Conservation (phyloP, 2,329 filamentous ascomycete species). For the Albophoma yamanashiensis region DNA sequence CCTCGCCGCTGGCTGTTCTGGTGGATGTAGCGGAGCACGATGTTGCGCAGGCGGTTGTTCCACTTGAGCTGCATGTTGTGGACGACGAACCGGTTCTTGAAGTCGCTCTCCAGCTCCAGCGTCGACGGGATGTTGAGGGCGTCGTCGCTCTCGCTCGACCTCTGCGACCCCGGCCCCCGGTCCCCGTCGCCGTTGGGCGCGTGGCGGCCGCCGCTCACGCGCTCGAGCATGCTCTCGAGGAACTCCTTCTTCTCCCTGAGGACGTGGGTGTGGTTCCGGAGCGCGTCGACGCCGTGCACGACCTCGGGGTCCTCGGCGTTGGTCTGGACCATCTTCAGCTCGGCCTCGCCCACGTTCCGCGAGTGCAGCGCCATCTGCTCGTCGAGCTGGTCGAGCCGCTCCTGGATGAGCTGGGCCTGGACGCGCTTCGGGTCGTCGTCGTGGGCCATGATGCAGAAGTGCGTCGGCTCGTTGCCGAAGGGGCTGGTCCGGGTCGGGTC, state of each 20-base stretch:
- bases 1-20: constrained; percentile 93
- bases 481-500: constrained; percentile 75
- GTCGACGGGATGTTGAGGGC: constrained; percentile 55
- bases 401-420: constrained; percentile 74
- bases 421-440: constrained; percentile 82
- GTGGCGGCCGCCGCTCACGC: constrained; percentile 27
- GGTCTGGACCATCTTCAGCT: constrained; percentile 51
- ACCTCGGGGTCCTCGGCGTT: constrained; percentile 37
- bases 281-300: constrained; percentile 49
- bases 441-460: constrained; percentile 89
- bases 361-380: constrained; percentile 69
- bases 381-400: constrained; percentile 67
- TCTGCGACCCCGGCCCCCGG: constrained; percentile 20
- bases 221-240: constrained; percentile 45
- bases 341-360: constrained; percentile 61
- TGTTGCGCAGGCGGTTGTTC: constrained; percentile 94
- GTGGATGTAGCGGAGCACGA: constrained; percentile 93
- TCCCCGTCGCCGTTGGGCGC: constrained; percentile 11
- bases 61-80: constrained; percentile 97
- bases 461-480: constrained; percentile 88
- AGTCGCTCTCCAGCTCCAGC: constrained; percentile 83
- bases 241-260: constrained; percentile 48
- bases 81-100: constrained; percentile 96
- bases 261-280: constrained; percentile 43
- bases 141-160: constrained; percentile 40